Evolutionary conservation across 73 alveolate genomes (phyloP), one percentile per base, ranked within the genome.

Genomic region (Breviolum minutum): DNA sequence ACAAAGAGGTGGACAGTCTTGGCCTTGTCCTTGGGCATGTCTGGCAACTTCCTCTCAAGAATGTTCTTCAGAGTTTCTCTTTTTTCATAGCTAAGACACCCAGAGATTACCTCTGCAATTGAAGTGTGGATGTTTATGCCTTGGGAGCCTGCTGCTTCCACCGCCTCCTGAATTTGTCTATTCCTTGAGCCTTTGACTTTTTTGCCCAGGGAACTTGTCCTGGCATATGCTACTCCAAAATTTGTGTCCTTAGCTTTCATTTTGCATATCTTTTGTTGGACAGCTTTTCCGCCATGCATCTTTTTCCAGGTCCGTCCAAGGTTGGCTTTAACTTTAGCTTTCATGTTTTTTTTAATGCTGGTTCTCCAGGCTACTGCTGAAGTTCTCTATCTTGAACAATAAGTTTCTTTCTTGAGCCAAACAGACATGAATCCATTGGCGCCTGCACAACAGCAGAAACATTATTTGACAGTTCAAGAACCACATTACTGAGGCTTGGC

Each of bases 171-270:
- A 20, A 79, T 64, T 29, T 79, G 87, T 12, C 87, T 24, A 10
- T n/a, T 40, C 63, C 87, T 12, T n/a, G 87, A 79, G 8, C 87
- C 63, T 79, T 79, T n/a, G 29, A 79, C 87, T 32, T 79, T 79
- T 79, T 79, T 27, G n/a, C 87, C 87, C 62, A 79, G 32, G 8
- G 87, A 79, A 40, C 66, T 29, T 29, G 87, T 79, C 62, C 87
- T n/a, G 32, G 87, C 87, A 79, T 79, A 79, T 9, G 63, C 87
- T 11, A 79, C 29, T 11, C 82, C 82, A 12, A 71, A 16, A 30
- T 30, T 71, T 19, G 12, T 71, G 40, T 71, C 82, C 7, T 12
- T 22, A 7, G 82, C 16, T 22, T 71, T 71, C 10, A 71, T 11
- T 71, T 12, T 12, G 40, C 8, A 19, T 30, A 71, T 7, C 40